phyloP scores from a whole-genome alignment of 2,329 filamentous ascomycete species.

The Lasiodiplodia sp. region DNA sequence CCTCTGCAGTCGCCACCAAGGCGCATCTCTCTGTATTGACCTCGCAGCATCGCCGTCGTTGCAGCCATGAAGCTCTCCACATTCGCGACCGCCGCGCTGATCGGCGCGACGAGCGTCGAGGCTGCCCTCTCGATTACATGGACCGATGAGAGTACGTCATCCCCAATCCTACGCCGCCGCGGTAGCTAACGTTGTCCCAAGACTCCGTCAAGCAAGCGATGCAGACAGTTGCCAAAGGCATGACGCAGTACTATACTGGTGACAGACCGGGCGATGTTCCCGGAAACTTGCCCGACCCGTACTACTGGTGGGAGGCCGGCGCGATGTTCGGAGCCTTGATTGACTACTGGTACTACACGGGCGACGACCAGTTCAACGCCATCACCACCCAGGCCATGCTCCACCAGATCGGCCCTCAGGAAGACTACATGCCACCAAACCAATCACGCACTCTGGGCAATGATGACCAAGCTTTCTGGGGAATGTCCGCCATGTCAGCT shows the following conservation, averaged over 20 bases:
- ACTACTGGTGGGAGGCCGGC: constrained; percentile 54
- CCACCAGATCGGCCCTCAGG: constrained; percentile 74
- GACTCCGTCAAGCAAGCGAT: constrained; percentile 28
- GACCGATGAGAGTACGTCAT: constrained; percentile 23
- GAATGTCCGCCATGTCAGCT: constrained; percentile 64
- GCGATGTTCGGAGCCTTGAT: constrained; percentile 50
- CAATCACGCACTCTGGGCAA: constrained; percentile 56
- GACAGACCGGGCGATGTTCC: constrained; percentile 29
- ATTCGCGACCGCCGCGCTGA: constrained; percentile 41
- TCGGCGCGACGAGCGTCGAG: constrained; percentile 42
- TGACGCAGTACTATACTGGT: constrained; percentile 29
- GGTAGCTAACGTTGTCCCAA: constrained; percentile 3
- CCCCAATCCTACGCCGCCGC: neutral
- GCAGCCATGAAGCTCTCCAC: constrained; percentile 45
- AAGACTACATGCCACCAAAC: constrained; percentile 70
- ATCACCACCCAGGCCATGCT: constrained; percentile 65
- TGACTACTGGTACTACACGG: constrained; percentile 54
- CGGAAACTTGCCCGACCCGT: constrained; percentile 59
- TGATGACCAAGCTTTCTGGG: constrained; percentile 68
- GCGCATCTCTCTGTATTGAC: constrained; percentile 1
- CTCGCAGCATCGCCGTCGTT: neutral
- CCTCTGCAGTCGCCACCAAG: constrained; percentile 5
- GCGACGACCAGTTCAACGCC: constrained; percentile 48
- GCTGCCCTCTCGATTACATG: constrained; percentile 40
- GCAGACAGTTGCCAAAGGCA: constrained; percentile 27